Conservation (phyloP, 2,329 filamentous ascomycete species). For the Nannizziopsis arthrosporioides region DNA sequence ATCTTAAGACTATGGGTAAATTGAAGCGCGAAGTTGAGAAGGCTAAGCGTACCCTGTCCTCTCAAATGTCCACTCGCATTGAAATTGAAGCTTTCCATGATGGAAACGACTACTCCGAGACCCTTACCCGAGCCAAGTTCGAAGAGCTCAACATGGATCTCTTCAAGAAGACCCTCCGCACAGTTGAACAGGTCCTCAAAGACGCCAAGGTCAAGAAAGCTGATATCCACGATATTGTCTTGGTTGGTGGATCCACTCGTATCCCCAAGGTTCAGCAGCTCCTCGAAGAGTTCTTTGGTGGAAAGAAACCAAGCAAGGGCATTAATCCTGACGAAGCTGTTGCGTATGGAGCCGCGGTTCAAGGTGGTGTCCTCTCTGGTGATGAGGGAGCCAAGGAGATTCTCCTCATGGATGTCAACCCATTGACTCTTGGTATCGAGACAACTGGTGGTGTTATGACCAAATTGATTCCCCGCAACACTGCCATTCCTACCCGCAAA, state of each 20-base stretch:
- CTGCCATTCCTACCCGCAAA: constrained; percentile 89
- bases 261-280: constrained; percentile 94
- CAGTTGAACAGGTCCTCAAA: constrained; percentile 96
- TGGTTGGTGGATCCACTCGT: constrained; percentile 97
- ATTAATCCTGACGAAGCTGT: constrained; percentile 99
- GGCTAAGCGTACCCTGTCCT: constrained; percentile 95
- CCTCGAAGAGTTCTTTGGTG: constrained; percentile 87
- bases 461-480: constrained; percentile 90
- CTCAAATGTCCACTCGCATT: constrained; percentile 82
- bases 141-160: constrained; percentile 98
- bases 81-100: constrained; percentile 97
- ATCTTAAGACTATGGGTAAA: constrained; percentile 97
- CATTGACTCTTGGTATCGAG: constrained; percentile 90
- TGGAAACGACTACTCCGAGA: constrained; percentile 97
- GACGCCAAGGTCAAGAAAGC: constrained; percentile 95
- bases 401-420: constrained; percentile 96
- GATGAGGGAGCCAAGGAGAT: constrained; percentile 69
- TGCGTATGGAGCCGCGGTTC: constrained; percentile 91
- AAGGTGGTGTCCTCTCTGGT: constrained; percentile 87
- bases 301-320: constrained; percentile 98
- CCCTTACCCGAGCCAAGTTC: constrained; percentile 95
- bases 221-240: constrained; percentile 90
- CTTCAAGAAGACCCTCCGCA: constrained; percentile 99
- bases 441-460: constrained; percentile 97
- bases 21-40: constrained; percentile 99